Percentiles rank a stretch among this genome's conserved stretches.
phyloP scores from a whole-genome alignment of 2,329 filamentous ascomycete species.

The Alternaria burnsii region DNA sequence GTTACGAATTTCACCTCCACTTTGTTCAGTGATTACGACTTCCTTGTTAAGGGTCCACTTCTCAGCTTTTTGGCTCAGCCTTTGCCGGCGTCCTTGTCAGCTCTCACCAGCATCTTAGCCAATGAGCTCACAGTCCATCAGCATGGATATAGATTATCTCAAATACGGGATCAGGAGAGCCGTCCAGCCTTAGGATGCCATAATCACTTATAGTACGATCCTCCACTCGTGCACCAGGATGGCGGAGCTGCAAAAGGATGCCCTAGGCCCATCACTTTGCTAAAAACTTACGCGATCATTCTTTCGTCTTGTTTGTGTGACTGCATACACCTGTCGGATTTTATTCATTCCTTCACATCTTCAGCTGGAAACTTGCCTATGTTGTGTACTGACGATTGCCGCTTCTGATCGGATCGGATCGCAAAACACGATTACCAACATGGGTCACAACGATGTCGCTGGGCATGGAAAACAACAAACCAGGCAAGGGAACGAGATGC shows the following conservation, averaged over 20 bases:
- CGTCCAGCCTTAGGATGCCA: conserved; percentile 16
- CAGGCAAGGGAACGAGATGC: conserved; percentile 23
- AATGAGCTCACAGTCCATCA: conserved; percentile 13
- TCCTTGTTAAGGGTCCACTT: conserved; percentile 2
- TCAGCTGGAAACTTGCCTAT: background rate
- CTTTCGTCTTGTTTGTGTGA: background rate
- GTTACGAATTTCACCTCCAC: background rate
- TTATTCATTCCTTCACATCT: background rate
- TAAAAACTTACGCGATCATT: background rate
- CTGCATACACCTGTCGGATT: background rate
- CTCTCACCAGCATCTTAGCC: conserved; percentile 2
- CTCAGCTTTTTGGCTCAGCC: conserved; percentile 18
- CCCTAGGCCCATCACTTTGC: background rate
- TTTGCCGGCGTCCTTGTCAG: conserved; percentile 1
- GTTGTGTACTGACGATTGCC: background rate
- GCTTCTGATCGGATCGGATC: background rate
- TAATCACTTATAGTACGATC: conserved; percentile 13
- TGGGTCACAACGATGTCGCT: conserved; percentile 36
- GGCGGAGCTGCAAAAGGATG: conserved; percentile 13
- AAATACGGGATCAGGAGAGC: conserved; percentile 10
- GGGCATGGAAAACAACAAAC: conserved; percentile 34
- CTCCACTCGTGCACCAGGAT: conserved; percentile 8
- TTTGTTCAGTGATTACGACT: background rate
- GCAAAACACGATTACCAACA: conserved; percentile 29
- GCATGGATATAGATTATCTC: conserved; percentile 12